Evolutionary conservation across 805 yeast species (phyloP), one percentile per base, ranked within the genome.

Genomic region (Jamesozyma rosinii): DNA sequence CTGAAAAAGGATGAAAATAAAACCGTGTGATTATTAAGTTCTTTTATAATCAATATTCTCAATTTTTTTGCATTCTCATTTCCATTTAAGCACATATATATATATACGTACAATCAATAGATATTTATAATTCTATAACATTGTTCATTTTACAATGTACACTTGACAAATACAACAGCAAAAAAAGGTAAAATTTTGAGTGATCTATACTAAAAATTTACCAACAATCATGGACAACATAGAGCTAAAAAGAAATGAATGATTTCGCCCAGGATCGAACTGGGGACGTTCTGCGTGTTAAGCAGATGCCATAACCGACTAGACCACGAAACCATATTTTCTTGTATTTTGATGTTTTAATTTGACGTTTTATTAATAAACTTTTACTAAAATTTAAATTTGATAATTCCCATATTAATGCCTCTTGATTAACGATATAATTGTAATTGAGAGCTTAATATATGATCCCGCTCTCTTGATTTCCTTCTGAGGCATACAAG

Each of bases 201-300:
- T n/a, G n/a, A n/a, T n/a, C n/a, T n/a, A n/a, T n/a, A n/a, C n/a
- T n/a, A n/a, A n/a, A n/a, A n/a, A n/a, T n/a, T n/a, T n/a, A n/a
- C n/a, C n/a, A n/a, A n/a, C n/a, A n/a, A n/a, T n/a, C n/a, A n/a
- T n/a, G n/a, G n/a, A n/a, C n/a, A n/a, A n/a, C n/a, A n/a, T n/a
- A n/a, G n/a, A n/a, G n/a, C n/a, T n/a, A n/a, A n/a, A n/a, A n/a
- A n/a, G 5, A 20, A 20, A 8, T n/a, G 5, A 35, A 22, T 88
- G 96, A 87, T 83, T 86, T 81, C 83, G 88, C 96, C 97, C 97
- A 88, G 97, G 97, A 87, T 90, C 96, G 97, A 90, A 90, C 97
- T 88, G 96, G 97, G 96, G 97, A 90, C 97, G 88, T 85, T 85
- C 92, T 87, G 95, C 96, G 96, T 89, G 97, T 89, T 87, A 89